Evolutionary conservation across 2,329 filamentous ascomycete genomes (phyloP).

Genomic region (Xylaria sp.): DNA sequence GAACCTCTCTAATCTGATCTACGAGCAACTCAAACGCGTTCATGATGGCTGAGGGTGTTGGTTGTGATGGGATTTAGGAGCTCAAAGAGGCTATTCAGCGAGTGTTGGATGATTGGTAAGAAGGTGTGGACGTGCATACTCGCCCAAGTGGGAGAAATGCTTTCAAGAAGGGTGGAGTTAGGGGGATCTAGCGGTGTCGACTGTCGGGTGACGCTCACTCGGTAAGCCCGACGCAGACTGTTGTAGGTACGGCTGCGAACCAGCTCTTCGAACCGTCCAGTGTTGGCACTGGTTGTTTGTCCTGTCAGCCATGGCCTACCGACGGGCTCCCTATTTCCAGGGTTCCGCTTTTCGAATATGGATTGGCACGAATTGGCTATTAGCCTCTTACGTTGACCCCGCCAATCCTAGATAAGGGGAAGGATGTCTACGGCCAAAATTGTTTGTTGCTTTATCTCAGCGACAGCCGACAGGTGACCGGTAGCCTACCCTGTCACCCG

Average conservation of each 20-base stretch:
- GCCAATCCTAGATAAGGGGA: constrained; percentile 18
- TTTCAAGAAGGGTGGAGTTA: constrained; percentile 23
- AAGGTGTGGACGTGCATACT: background rate
- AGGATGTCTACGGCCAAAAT: background rate
- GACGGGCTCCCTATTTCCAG: background rate
- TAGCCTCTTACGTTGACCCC: constrained; percentile 18
- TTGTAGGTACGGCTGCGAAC: constrained; percentile 6
- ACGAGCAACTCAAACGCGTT: constrained; percentile 77
- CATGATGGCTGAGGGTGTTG: constrained; percentile 33
- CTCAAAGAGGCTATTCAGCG: constrained; percentile 21
- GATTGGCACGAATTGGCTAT: constrained; percentile 20
- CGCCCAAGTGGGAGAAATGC: background rate
- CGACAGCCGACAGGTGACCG: background rate
- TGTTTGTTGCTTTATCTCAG: constrained; percentile 1
- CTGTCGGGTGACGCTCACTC: constrained; percentile 16
- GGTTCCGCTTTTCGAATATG: constrained; percentile 30
- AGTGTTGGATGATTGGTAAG: constrained; percentile 19
- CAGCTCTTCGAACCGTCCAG: constrained; percentile 14
- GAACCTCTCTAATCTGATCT: constrained; percentile 74
- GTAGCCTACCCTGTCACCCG: constrained; percentile 9
- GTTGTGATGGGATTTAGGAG: constrained; percentile 22
- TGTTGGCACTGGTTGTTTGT: constrained; percentile 10
- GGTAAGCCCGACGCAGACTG: constrained; percentile 20
- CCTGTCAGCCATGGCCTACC: background rate
- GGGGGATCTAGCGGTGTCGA: constrained; percentile 40